Conservation (phyloP, 768 basidiomycete genomes). For the Coprinopsis cinerea region DNA sequence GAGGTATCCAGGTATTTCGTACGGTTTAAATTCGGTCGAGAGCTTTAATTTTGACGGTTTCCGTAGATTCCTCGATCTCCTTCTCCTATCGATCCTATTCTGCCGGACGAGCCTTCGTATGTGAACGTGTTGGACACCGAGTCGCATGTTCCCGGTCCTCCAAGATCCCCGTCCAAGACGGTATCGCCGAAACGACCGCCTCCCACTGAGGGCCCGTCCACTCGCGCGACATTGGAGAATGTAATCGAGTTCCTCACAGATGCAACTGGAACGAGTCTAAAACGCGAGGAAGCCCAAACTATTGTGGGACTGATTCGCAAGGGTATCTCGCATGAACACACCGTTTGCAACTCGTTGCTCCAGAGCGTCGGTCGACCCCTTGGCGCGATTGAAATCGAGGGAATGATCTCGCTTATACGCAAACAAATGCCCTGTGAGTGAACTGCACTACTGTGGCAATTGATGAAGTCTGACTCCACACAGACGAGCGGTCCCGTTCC, state of each 20-base stretch:
- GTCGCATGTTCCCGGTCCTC: not conserved
- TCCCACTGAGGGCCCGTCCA: not conserved
- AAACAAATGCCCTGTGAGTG: conserved; percentile 6
- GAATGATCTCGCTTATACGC: conserved; percentile 8
- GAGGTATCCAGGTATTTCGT: not conserved
- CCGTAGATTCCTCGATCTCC: not conserved
- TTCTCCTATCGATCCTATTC: not conserved
- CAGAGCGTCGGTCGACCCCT: conserved; percentile 6
- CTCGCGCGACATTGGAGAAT: conserved; percentile 7
- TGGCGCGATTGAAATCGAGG: conserved; percentile 10
- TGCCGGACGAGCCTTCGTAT: conserved; percentile 2
- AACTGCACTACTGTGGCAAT: too few relatives aligned
- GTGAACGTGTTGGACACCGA: not conserved
- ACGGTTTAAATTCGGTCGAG: not conserved
- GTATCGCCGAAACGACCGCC: conserved; percentile 6
- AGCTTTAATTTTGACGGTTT: not conserved
- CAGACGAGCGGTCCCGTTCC: conserved; percentile 28
- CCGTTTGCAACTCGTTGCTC: not conserved
- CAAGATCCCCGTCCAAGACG: conserved; percentile 4
- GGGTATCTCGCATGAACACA: not conserved
- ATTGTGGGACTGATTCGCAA: not conserved
- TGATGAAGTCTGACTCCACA: too few relatives aligned
- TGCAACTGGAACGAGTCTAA: conserved; percentile 1
- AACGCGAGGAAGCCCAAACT: conserved; percentile 4
- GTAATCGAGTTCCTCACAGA: conserved; percentile 8